Evolutionary conservation across 257 asterid genomes (phyloP).

Genomic region (Primulina eburnea): DNA sequence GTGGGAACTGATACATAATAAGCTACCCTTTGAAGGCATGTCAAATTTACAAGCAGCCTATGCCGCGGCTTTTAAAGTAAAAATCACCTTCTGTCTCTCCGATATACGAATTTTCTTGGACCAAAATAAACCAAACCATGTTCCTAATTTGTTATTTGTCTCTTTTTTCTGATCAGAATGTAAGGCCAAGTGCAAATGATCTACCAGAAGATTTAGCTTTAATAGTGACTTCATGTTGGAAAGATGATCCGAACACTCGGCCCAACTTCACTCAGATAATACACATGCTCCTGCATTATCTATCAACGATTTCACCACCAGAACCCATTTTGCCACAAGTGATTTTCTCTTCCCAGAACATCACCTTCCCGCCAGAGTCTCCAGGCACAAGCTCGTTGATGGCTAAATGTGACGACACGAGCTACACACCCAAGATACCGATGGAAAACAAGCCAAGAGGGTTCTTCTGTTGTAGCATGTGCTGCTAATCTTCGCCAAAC

Average conservation of each 20-base stretch:
- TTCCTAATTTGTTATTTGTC: background rate
- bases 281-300: constrained; percentile 84
- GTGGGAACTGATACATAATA: constrained; percentile 88
- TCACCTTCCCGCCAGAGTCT: constrained; percentile 80
- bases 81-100: constrained; percentile 12
- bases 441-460: constrained; percentile 50
- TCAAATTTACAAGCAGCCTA: constrained; percentile 97
- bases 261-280: constrained; percentile 90
- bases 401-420: constrained; percentile 59
- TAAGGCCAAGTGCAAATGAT: constrained; percentile 81
- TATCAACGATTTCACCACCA: constrained; percentile 64
- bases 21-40: constrained; percentile 87
- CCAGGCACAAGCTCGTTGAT: constrained; percentile 91
- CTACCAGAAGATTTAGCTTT: constrained; percentile 72
- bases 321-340: constrained; percentile 56
- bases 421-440: constrained; percentile 46
- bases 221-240: constrained; percentile 92
- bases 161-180: constrained; percentile 50
- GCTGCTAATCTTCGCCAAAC: constrained; percentile 22
- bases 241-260: constrained; percentile 72
- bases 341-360: constrained; percentile 56
- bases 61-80: constrained; percentile 96
- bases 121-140: background rate
- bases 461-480: constrained; percentile 63
- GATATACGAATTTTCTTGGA: background rate